Evolutionary conservation across 768 basidiomycete species (phyloP).

Genomic region (Steccherinum ochraceum): DNA sequence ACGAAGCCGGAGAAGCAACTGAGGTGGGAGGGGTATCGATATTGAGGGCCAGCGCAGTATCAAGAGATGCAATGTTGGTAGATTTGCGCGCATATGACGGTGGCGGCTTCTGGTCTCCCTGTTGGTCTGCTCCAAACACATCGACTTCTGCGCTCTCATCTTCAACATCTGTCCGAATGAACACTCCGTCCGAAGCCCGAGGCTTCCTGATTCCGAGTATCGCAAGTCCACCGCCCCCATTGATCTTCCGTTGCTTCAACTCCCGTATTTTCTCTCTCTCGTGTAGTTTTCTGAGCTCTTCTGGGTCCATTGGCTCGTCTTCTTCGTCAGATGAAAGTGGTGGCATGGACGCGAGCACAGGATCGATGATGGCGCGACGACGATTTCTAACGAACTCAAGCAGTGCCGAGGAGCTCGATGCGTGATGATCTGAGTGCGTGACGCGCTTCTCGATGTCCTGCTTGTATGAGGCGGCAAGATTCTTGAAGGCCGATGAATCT

Average conservation of each 20-base stretch:
- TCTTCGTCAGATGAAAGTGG: constrained; percentile 22
- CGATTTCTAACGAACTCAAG: constrained; percentile 53
- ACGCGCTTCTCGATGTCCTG: constrained; percentile 31
- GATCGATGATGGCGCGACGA: constrained; percentile 42
- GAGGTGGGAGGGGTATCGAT: constrained; percentile 13
- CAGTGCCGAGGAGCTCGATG: constrained; percentile 45
- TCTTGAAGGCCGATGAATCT: too few species aligned
- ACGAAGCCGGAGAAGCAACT: constrained; percentile 9
- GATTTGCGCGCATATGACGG: background rate
- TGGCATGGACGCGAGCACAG: constrained; percentile 28
- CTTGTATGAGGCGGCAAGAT: too few species aligned
- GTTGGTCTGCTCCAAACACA: constrained; percentile 20
- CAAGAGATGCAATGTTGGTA: background rate
- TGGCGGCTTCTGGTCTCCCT: background rate
- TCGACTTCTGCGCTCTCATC: constrained; percentile 62
- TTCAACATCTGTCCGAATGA: constrained; percentile 47
- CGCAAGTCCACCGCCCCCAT: constrained; percentile 15
- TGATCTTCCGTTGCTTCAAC: constrained; percentile 48
- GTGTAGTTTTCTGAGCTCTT: constrained; percentile 34
- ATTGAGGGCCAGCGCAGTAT: constrained; percentile 6
- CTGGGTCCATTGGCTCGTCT: constrained; percentile 33
- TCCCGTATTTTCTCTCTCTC: constrained; percentile 49
- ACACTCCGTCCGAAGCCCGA: constrained; percentile 34
- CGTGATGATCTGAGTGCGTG: constrained; percentile 37
- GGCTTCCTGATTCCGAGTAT: constrained; percentile 16